These are phyloP conservation scores for Malassezia nana DNA, from an alignment of 1,284 basidiomycete genomes.

Conservation along the genomic window DNA sequence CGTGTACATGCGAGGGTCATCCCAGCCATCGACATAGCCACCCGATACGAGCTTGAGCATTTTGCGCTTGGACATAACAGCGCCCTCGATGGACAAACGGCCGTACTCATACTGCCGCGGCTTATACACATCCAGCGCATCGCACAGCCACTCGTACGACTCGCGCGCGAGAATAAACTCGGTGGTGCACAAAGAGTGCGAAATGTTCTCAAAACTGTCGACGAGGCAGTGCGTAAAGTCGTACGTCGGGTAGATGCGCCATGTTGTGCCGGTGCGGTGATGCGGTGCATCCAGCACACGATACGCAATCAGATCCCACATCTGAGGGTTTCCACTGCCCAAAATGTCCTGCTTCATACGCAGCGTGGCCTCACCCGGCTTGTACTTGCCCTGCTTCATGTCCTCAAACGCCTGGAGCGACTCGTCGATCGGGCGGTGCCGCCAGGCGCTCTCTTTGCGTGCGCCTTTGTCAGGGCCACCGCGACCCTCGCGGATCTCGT, in stretches of 20 bases:
- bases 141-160: slow-evolving; percentile 98
- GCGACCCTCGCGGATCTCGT: slow-evolving; percentile 78
- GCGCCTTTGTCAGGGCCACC: slow-evolving; percentile 73
- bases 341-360: slow-evolving; percentile 96
- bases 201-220: slow-evolving; percentile 98
- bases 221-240: slow-evolving; percentile 98
- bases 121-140: slow-evolving; percentile 90
- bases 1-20: slow-evolving; percentile 96
- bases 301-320: slow-evolving; percentile 99
- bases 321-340: slow-evolving; percentile 81
- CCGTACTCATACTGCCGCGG: slow-evolving; percentile 98
- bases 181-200: slow-evolving; percentile 91
- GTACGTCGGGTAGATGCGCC: slow-evolving; percentile 84
- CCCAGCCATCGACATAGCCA: slow-evolving; percentile 80
- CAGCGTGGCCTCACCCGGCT: slow-evolving; percentile 78
- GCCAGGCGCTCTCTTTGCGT: slow-evolving; percentile 75
- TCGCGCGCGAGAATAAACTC: slow-evolving; percentile 95
- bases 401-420: slow-evolving; percentile 77
- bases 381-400: slow-evolving; percentile 85
- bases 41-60: slow-evolving; percentile 79
- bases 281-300: slow-evolving; percentile 82
- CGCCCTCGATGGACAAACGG: slow-evolving; percentile 82
- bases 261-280: slow-evolving; percentile 83
- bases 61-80: slow-evolving; percentile 95
- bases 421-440: slow-evolving; percentile 71